Conservation (phyloP, 805 yeast species). For the Alloascoidea hylecoeti region DNA sequence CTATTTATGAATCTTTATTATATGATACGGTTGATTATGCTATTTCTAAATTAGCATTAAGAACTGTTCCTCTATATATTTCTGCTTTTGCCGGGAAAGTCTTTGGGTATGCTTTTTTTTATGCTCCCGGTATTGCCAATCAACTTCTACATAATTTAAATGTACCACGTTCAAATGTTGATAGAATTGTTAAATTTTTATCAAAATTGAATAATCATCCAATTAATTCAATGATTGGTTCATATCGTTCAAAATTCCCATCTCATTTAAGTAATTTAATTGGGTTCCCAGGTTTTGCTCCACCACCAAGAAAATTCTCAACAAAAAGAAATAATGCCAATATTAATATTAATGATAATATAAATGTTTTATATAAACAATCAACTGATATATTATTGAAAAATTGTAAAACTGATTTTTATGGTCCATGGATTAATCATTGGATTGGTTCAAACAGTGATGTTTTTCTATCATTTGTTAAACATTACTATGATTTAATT, state of each 20-base stretch:
- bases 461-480: conserved; percentile 24
- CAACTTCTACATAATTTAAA: conserved; percentile 15
- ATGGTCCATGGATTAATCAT: conserved; percentile 20
- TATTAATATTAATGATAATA: not conserved
- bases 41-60: conserved; percentile 31
- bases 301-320: not conserved
- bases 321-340: not conserved
- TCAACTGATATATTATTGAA: not conserved
- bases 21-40: conserved; percentile 39
- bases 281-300: conserved; percentile 7
- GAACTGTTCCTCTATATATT: conserved; percentile 37
- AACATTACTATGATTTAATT: conserved; percentile 21
- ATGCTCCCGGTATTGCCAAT: conserved; percentile 39
- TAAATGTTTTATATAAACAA: not conserved
- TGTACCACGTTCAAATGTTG: conserved; percentile 12
- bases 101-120: conserved; percentile 47
- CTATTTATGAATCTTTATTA: conserved; percentile 17
- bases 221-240: conserved; percentile 1
- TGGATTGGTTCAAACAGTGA: conserved; percentile 20
- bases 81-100: conserved; percentile 60
- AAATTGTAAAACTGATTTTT: conserved; percentile 7
- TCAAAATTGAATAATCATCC: not conserved
- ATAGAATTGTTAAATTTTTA: conserved; percentile 10
- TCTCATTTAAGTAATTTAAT: conserved; percentile 12
- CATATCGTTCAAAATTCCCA: conserved; percentile 11